Base-by-base conservation (phyloP, 2,329 filamentous ascomycete species). In the Aspergillus floridensis region DNA sequence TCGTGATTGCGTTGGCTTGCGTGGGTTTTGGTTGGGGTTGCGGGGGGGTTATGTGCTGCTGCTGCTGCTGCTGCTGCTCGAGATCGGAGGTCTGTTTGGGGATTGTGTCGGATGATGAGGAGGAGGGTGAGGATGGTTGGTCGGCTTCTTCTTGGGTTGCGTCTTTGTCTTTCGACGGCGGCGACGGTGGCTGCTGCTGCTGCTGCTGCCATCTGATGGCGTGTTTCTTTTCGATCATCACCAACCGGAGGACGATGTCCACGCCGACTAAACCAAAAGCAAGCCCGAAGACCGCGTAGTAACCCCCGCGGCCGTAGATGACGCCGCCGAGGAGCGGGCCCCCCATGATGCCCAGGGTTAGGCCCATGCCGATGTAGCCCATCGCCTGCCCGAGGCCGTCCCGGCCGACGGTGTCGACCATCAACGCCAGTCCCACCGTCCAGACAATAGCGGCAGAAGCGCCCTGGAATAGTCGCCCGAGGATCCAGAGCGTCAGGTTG, bases 361-460 rank as follows among this genome's bases (percentile, higher is more conserved):
- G 86, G 2, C 84, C 82, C 61, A 88, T 77, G 54, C 81, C 82
- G 0, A 91, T 81, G 68, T 86, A 91, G 0, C 90, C 90, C 79
- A 91, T 85, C 0, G 84, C 83, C 61, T 87, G 78, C 0, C 88
- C 89, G 14, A 91, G 82, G 21, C 83, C 80, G 4, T 82, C 79
- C 60, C 82, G 78, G 1, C 83, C 85, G 44, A 91, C 85, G 0
- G 88, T 91, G 68, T 93, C 90, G 4, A 88, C 88, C 16, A 92
- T 70, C 44, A 93, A 74, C 0, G 90, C 89, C 35, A 88, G 79
- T 0, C 89, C 90, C 0, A 90, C 88, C 0, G 86, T 87, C 88
- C 89, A 92, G 6, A 92, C 89, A 2, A 92, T 82, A 1, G 87
- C 86, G 1, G 88, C 88, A 32, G 86, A 87, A 5, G 86, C 72